These are phyloP conservation scores for Macrolepiota albuminosa DNA, from an alignment of 768 basidiomycete species.

Conservation along the genomic window DNA sequence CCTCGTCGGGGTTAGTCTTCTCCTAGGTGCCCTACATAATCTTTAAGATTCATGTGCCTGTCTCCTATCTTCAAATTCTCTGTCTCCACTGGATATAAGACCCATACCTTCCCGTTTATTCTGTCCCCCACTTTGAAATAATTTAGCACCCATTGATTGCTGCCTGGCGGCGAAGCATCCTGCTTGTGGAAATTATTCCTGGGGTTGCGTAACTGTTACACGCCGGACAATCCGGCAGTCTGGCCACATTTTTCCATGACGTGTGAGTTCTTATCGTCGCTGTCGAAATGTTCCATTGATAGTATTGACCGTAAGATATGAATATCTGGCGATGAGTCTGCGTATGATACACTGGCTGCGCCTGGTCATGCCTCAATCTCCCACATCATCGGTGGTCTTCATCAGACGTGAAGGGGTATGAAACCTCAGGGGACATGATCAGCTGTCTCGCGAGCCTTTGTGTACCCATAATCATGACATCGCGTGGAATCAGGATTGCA, in stretches of 20 bases:
- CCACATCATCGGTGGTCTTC: neutral
- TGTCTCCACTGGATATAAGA: conserved; percentile 11
- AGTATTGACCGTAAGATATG: conserved; percentile 2
- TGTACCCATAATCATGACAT: neutral
- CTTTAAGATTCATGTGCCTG: conserved; percentile 14
- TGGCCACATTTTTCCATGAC: conserved; percentile 4
- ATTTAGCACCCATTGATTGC: neutral
- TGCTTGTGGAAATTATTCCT: neutral
- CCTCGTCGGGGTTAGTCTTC: conserved; percentile 11
- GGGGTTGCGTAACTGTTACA: neutral
- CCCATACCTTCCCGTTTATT: neutral
- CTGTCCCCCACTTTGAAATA: neutral
- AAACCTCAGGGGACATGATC: neutral
- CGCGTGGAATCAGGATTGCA: conserved; percentile 5
- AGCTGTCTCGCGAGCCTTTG: neutral
- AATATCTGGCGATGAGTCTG: neutral
- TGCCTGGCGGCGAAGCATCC: neutral
- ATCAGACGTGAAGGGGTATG: conserved; percentile 1
- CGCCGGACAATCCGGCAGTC: conserved; percentile 2
- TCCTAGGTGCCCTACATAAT: conserved; percentile 1
- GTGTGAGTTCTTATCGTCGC: neutral
- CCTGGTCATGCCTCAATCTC: neutral
- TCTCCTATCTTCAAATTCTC: conserved; percentile 4
- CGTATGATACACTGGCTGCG: neutral
- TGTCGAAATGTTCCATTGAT: neutral